Conservation (phyloP, 2,329 filamentous ascomycete species). For the Thelonectria rubi region DNA sequence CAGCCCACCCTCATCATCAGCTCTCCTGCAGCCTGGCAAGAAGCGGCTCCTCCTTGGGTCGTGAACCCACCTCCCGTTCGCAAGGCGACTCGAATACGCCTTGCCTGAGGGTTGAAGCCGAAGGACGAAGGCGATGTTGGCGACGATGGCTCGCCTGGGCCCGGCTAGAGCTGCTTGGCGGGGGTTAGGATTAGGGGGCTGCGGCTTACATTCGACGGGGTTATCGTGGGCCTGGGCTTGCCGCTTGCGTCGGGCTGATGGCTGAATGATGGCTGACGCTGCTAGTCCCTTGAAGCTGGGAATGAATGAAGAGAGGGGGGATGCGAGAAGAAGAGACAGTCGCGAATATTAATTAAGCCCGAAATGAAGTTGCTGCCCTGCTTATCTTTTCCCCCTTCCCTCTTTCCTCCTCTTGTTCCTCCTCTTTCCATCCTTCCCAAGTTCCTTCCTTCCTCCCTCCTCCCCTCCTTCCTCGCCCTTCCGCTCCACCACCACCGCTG, state of each 20-base stretch:
- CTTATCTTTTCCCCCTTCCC: neutral
- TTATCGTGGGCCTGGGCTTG: constrained; percentile 30
- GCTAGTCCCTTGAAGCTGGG: constrained; percentile 10
- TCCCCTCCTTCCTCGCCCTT: constrained; percentile 3
- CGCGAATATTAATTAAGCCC: constrained; percentile 8
- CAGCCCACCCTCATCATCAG: neutral
- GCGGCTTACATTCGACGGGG: constrained; percentile 37
- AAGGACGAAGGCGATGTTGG: no score
- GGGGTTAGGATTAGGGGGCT: constrained; percentile 36
- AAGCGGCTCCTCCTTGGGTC: no score
- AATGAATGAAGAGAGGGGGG: neutral
- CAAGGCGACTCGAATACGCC: constrained; percentile 27
- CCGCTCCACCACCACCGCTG: neutral
- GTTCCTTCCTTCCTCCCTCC: neutral
- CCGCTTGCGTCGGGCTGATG: constrained; percentile 20
- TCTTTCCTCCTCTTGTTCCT: neutral
- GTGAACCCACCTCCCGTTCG: neutral
- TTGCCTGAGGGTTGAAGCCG: constrained; percentile 28
- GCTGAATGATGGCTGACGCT: constrained; percentile 20
- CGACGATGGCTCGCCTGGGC: constrained; percentile 31
- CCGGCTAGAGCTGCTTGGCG: constrained; percentile 32
- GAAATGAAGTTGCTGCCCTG: neutral
- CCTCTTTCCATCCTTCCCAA: neutral
- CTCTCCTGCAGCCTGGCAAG: neutral
- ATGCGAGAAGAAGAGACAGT: constrained; percentile 3